These are phyloP conservation scores for Chlorella sp. DNA, from an alignment of 139 green algal genomes.

Conservation along the genomic window DNA sequence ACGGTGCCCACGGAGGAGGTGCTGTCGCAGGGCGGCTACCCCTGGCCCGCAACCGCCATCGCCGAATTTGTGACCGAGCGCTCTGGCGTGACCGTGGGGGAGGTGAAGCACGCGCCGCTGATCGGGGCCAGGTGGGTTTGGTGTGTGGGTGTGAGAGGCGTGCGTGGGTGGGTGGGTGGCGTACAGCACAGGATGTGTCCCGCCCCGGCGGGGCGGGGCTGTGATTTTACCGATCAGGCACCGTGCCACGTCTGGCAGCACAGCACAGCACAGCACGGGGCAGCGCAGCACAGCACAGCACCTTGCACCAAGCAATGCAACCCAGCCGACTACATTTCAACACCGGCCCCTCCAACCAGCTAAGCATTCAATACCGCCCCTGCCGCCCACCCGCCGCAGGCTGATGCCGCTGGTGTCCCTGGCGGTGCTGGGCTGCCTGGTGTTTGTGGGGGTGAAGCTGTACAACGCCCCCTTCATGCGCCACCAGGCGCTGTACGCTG, in stretches of 20 bases:
- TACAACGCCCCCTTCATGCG: slow-evolving; percentile 64
- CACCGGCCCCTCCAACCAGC: too few relatives aligned
- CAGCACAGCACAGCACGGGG: too few relatives aligned
- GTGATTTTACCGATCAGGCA: background rate
- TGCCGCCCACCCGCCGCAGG: background rate
- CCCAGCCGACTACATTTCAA: too few relatives aligned
- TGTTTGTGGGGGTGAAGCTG: slow-evolving; percentile 54
- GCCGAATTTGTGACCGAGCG: slow-evolving; percentile 46
- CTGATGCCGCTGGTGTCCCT: slow-evolving; percentile 47
- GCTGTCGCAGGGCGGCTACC: slow-evolving; percentile 54
- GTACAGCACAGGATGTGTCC: slow-evolving; percentile 14
- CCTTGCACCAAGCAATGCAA: too few relatives aligned
- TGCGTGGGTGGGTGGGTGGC: background rate
- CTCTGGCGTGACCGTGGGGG: slow-evolving; percentile 46
- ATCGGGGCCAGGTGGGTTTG: slow-evolving; percentile 40
- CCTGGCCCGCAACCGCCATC: slow-evolving; percentile 71
- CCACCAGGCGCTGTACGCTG: slow-evolving; percentile 52
- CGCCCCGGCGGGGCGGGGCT: background rate
- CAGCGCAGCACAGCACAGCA: too few relatives aligned
- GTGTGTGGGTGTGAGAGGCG: background rate
- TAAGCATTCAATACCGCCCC: too few relatives aligned
- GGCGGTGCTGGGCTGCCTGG: slow-evolving; percentile 33
- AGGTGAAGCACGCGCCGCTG: slow-evolving; percentile 63
- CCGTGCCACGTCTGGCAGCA: background rate
- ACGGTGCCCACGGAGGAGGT: slow-evolving; percentile 48